Base-by-base conservation (phyloP, 371 early-diverging fungal species). In the Nosema muscidifuracis region DNA sequence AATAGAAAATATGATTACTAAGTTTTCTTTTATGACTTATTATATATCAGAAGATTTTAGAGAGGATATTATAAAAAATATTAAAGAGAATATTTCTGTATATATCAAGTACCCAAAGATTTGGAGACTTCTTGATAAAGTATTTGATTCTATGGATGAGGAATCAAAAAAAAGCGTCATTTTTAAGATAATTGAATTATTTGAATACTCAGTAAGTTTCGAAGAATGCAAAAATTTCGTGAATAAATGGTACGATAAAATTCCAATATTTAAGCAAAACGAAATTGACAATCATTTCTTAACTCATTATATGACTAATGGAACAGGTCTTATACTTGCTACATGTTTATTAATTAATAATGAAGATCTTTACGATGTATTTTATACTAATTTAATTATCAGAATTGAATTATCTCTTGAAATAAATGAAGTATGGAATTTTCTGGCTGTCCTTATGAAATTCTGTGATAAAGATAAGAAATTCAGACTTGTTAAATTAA, bases 341-440 rank as follows among this genome's bases (percentile, higher is more conserved):
- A 69, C 70, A 9, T 47, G 26, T 1, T 16, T 69, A 3, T 51
- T 69, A 47, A 57, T 69, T 12, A 44, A 20, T 22, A 69, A 69
- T 47, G 24, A 69, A 15, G 62, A 24, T 12, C 20, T 60, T 7
- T 60, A 36, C n/a, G 33, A 33, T 3, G 24, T 50, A n/a, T 58
- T 69, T 28, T 69, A 69, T 36, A 36, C 44, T 20, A 16, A 30
- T 2, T 4, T 33, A 15, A 16, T 69, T 10, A 24, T 7, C 7
- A 60, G 44, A 15, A 16, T 40, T 1, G 16, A 1, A 12, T 16
- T 36, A n/a, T 33, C 26, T 26, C 24, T 61, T 6, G 50, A 33
- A 18, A 10, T 16, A 22, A 53, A 36, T 30, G 20, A 69, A 26
- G 36, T 58, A 2, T 69, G 70, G 70, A 58, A 61, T 20, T 61